These are phyloP conservation scores for Leccinum sublutescens DNA, from an alignment of 768 basidiomycete species.

Conservation along the genomic window DNA sequence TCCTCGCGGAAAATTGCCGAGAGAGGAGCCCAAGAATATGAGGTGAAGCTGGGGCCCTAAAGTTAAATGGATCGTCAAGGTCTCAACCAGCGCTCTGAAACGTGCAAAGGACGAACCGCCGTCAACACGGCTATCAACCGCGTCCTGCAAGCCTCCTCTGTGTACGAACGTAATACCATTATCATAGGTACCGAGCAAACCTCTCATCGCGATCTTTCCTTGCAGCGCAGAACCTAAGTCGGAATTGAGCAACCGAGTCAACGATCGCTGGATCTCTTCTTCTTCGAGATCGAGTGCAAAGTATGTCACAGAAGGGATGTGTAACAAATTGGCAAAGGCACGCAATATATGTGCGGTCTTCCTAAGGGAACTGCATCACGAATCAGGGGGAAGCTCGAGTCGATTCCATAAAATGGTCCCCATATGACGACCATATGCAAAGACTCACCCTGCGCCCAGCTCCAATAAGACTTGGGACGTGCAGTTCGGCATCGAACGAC, in stretches of 20 bases:
- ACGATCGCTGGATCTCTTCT: constrained; percentile 77
- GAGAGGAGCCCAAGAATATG: constrained; percentile 86
- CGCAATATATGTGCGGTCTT: constrained; percentile 85
- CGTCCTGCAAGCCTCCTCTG: constrained; percentile 32
- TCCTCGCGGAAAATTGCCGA: constrained; percentile 83
- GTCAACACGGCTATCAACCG: background rate
- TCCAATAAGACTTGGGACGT: constrained; percentile 67
- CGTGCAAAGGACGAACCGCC: constrained; percentile 3
- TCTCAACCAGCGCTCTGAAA: constrained; percentile 24
- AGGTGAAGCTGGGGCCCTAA: constrained; percentile 66
- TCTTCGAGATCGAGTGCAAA: constrained; percentile 93
- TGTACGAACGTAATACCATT: constrained; percentile 80
- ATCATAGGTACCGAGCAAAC: constrained; percentile 94
- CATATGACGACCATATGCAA: background rate
- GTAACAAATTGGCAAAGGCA: constrained; percentile 59
- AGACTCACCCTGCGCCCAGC: constrained; percentile 87
- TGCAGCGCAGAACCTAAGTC: constrained; percentile 57
- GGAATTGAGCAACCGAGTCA: constrained; percentile 62
- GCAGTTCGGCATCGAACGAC: constrained; percentile 19
- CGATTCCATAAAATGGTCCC: background rate
- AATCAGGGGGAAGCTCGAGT: constrained; percentile 8
- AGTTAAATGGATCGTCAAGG: constrained; percentile 15
- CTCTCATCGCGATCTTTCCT: constrained; percentile 77
- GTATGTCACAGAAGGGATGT: constrained; percentile 64
- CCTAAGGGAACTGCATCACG: constrained; percentile 61